A percentile compares a stretch with the other conserved stretches of the same genome.
phyloP scores from a whole-genome alignment of 371 early-diverging fungal species.

The Apophysomyces variabilis region DNA sequence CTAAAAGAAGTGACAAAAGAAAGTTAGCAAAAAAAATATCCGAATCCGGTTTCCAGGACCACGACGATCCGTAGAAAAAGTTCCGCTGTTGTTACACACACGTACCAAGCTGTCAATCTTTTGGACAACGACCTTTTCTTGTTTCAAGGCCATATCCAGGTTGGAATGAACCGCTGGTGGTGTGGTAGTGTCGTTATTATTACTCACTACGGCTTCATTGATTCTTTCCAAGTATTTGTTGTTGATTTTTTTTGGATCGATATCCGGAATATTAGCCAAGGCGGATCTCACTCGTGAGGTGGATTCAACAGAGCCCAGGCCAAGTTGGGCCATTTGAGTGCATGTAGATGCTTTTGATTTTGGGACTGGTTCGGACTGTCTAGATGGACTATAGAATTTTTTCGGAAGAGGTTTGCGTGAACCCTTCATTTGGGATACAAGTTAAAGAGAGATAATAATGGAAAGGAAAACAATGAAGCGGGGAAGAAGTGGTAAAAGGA shows the following conservation, averaged over 20 bases:
- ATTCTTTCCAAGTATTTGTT: not conserved
- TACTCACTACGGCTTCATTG: not conserved
- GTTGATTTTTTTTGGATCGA: slow-evolving; percentile 7
- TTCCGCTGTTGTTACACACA: not conserved
- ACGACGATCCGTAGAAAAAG: too few relatives aligned
- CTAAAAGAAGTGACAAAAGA: not conserved
- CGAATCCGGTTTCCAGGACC: too few relatives aligned
- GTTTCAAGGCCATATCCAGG: slow-evolving; percentile 8
- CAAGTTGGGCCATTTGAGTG: not conserved
- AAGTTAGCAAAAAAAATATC: too few relatives aligned
- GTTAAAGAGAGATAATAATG: too few relatives aligned
- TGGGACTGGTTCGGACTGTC: slow-evolving; percentile 6
- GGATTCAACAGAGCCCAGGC: not conserved
- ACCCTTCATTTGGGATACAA: not conserved
- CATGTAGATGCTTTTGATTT: not conserved
- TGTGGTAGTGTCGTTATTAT: not conserved
- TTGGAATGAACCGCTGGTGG: not conserved
- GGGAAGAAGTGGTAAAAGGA: not conserved
- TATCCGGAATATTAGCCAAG: not conserved
- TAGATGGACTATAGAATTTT: not conserved
- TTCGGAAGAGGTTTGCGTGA: not conserved
- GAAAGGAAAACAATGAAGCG: not conserved
- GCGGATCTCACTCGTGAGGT: slow-evolving; percentile 5
- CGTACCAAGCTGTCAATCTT: slow-evolving; percentile 1
- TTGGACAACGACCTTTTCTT: not conserved